These are phyloP conservation scores for Cyathus striatus DNA, from an alignment of 768 basidiomycete genomes.

Conservation along the genomic window DNA sequence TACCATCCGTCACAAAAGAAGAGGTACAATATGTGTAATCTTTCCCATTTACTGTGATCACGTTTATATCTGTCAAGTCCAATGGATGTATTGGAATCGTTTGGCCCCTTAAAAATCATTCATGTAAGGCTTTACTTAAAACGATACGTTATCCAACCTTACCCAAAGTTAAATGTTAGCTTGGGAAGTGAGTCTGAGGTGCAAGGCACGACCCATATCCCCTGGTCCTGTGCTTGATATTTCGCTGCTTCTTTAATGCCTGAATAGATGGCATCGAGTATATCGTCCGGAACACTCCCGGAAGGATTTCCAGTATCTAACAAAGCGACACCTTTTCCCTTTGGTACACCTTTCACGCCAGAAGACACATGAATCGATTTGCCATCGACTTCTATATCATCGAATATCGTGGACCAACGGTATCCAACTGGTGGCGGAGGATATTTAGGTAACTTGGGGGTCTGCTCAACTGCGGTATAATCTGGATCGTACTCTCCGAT, in stretches of 20 bases:
- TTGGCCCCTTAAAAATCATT: conserved; percentile 15
- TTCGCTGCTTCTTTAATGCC: conserved; percentile 28
- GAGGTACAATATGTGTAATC: conserved; percentile 34
- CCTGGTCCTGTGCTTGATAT: conserved; percentile 13
- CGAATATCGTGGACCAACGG: conserved; percentile 38
- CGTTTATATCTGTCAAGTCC: conserved; percentile 28
- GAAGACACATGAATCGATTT: conserved; percentile 20
- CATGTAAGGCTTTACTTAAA: conserved; percentile 1
- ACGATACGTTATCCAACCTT: conserved; percentile 17
- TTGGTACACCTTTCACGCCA: conserved; percentile 19
- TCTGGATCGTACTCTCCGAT: conserved; percentile 36
- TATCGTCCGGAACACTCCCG: conserved; percentile 25
- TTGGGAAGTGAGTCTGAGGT: conserved; percentile 20
- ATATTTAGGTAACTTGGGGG: conserved; percentile 25
- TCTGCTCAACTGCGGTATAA: conserved; percentile 20
- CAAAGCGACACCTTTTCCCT: conserved; percentile 26
- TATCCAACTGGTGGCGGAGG: conserved; percentile 25
- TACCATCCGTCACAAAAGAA: conserved; percentile 22
- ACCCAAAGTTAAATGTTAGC: conserved; percentile 34
- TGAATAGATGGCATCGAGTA: conserved; percentile 33
- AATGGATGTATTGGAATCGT: conserved; percentile 37
- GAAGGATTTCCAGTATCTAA: conserved; percentile 40
- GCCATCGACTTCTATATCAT: conserved; percentile 29
- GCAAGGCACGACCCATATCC: conserved; percentile 34
- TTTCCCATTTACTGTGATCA: conserved; percentile 15